Conservation (phyloP, 2,329 filamentous ascomycete genomes). For the Pseudocercospora crystallina region DNA sequence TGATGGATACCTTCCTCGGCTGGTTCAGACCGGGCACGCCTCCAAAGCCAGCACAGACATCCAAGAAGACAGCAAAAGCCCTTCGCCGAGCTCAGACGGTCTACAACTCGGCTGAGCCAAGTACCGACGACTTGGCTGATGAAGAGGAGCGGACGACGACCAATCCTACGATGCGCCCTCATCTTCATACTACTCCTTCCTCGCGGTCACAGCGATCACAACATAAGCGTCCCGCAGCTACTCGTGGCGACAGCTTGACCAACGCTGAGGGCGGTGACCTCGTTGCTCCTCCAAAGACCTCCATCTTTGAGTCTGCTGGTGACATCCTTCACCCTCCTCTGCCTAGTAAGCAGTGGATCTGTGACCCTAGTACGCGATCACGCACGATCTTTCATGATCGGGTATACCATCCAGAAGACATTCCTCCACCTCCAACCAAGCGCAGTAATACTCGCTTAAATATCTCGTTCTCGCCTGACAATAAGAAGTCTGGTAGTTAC, state of each 20-base stretch:
- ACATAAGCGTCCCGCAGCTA: constrained; percentile 45
- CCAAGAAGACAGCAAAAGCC: constrained; percentile 36
- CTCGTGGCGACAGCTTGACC: constrained; percentile 53
- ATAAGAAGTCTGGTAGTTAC: constrained; percentile 32
- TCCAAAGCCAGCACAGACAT: constrained; percentile 46
- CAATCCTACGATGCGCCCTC: constrained; percentile 35
- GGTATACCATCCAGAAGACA: constrained; percentile 89
- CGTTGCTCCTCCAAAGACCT: constrained; percentile 77
- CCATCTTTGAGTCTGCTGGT: constrained; percentile 90
- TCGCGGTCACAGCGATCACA: not conserved
- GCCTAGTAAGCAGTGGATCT: constrained; percentile 75
- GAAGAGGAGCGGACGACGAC: constrained; percentile 24
- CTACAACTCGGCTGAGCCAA: constrained; percentile 42
- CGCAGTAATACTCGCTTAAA: constrained; percentile 35
- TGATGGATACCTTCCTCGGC: constrained; percentile 62
- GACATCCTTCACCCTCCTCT: constrained; percentile 89
- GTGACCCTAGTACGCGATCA: constrained; percentile 77
- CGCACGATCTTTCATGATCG: constrained; percentile 96
- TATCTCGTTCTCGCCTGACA: constrained; percentile 34
- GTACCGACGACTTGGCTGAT: constrained; percentile 19
- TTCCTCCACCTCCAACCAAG: constrained; percentile 71
- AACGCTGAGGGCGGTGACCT: constrained; percentile 38
- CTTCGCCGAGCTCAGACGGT: constrained; percentile 70
- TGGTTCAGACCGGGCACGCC: constrained; percentile 68
- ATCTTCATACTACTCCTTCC: constrained; percentile 15